Base-by-base conservation (phyloP, 176 grass and related monocot genomes). In the Coix lacrymajobi region DNA sequence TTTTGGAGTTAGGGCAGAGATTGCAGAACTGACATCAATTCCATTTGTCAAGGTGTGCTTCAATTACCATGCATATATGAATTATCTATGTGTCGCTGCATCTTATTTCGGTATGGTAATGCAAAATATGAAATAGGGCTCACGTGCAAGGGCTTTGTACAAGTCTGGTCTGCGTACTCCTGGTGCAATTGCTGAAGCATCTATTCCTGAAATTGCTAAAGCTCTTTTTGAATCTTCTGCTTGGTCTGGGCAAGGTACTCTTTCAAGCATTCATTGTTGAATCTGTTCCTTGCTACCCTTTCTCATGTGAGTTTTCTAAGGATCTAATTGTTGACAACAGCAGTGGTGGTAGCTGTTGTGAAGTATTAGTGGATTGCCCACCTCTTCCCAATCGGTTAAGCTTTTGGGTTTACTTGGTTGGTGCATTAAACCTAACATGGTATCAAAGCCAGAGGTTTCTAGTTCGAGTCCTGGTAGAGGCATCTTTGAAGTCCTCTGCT, bases 1-100 rank as follows among this genome's bases (percentile, higher is more conserved):
- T 41, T 98, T 98, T 91, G 95, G 95, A 93, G 95, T 98, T 65
- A 90, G 95, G 79, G 92, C 92, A 57, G 95, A 98, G 83, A 93
- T 98, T 62, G 95, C 81, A 5, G 95, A 95, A 84, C 83, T 98
- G 74, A 98, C 95, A 33, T 80, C 92, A 44, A 98, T 98, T 80
- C 92, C 92, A 44, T 94, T 84, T 81, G 86, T 98, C 62, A 98
- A 98, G 92, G 94, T 97, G 81, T 54, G 69, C 14, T 61, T 79
- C 44, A 39, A 25, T 80, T 85, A 80, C 15, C 54, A 43, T 62
- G 39, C 14, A 73, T 48, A 30, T 67, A 84, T 70, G 60, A 77
- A 12, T 67, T 81, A 11, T 81, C 68, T 44, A 78, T 46, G 44
- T 75, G 29, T 83, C 84, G 34, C 57, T 26, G 34, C 32, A 73